phyloP scores from a whole-genome alignment of 768 basidiomycete species.

The Xerocomellus chrysenteron region DNA sequence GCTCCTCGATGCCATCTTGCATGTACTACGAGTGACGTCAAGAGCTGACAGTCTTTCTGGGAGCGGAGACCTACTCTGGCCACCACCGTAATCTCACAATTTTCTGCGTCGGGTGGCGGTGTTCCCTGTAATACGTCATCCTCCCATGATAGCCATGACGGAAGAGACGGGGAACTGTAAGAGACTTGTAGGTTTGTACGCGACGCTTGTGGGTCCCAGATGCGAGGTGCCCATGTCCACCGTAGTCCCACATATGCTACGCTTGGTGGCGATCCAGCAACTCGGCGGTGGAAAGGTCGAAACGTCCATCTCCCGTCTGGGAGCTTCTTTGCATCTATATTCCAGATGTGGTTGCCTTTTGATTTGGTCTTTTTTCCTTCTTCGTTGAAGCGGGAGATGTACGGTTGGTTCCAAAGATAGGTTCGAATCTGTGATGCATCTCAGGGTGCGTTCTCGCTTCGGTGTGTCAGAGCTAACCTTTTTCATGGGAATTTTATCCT shows the following conservation, averaged over 20 bases:
- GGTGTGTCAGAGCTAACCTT: constrained; percentile 54
- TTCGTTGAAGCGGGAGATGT: constrained; percentile 96
- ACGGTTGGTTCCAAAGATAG: constrained; percentile 93
- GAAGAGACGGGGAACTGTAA: constrained; percentile 79
- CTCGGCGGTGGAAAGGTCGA: constrained; percentile 82
- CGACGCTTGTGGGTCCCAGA: constrained; percentile 96
- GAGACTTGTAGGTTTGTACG: constrained; percentile 75
- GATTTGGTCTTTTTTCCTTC: constrained; percentile 99
- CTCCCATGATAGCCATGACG: constrained; percentile 88
- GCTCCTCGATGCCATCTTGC: constrained; percentile 73
- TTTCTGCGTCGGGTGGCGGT: constrained; percentile 73
- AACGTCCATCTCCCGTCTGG: constrained; percentile 81
- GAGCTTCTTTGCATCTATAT: constrained; percentile 88
- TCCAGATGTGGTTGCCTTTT: constrained; percentile 99
- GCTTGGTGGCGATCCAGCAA: constrained; percentile 78
- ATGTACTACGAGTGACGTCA: constrained; percentile 40
- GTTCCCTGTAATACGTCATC: constrained; percentile 79
- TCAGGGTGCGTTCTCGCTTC: constrained; percentile 18
- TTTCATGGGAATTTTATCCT: constrained; percentile 95
- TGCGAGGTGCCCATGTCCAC: constrained; percentile 89
- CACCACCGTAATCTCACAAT: constrained; percentile 69
- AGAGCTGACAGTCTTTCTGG: neutral
- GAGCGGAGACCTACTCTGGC: constrained; percentile 58
- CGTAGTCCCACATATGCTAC: constrained; percentile 79
- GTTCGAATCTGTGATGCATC: constrained; percentile 68